Conservation (phyloP, 208 protist genomes). For the Trypanosoma platydactyli region DNA sequence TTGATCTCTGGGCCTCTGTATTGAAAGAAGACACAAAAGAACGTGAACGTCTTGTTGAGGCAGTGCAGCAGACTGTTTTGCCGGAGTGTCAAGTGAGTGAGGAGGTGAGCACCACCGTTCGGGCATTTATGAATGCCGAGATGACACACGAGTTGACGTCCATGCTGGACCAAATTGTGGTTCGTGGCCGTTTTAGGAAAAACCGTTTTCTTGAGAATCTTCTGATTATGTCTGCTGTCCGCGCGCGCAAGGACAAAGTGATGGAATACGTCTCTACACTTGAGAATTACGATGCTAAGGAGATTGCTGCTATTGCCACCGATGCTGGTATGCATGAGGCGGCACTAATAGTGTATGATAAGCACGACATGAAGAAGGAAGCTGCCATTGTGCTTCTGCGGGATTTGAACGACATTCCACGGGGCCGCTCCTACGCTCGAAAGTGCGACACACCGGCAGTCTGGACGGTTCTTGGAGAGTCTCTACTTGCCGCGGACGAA, state of each 20-base stretch:
- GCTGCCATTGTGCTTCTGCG: conserved; percentile 98
- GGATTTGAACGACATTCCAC: conserved; percentile 94
- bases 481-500: conserved; percentile 91
- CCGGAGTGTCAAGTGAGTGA: conserved; percentile 96
- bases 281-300: conserved; percentile 98
- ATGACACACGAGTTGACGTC: conserved; percentile 99
- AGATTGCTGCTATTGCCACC: conserved; percentile 97
- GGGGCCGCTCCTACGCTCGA: conserved; percentile 96
- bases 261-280: conserved; percentile 99
- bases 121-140: conserved; percentile 99
- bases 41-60: conserved; percentile 95
- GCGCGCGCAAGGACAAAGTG: conserved; percentile 94
- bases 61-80: conserved; percentile 98
- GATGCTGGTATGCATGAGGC: conserved; percentile 96
- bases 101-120: conserved; percentile 98
- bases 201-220: conserved; percentile 99
- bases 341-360: conserved; percentile 99
- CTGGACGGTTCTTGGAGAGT: conserved; percentile 94
- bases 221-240: conserved; percentile 99
- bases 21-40: conserved; percentile 91
- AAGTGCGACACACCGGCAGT: conserved; percentile 92
- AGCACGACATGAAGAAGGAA: conserved; percentile 95
- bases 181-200: conserved; percentile 96
- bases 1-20: conserved; percentile 97
- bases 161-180: conserved; percentile 99